A percentile compares a stretch with the other conserved stretches of the same genome.
These are phyloP conservation scores for Hydrangea macrophylla DNA, from an alignment of 148 eudicot species.

Conservation along the genomic window DNA sequence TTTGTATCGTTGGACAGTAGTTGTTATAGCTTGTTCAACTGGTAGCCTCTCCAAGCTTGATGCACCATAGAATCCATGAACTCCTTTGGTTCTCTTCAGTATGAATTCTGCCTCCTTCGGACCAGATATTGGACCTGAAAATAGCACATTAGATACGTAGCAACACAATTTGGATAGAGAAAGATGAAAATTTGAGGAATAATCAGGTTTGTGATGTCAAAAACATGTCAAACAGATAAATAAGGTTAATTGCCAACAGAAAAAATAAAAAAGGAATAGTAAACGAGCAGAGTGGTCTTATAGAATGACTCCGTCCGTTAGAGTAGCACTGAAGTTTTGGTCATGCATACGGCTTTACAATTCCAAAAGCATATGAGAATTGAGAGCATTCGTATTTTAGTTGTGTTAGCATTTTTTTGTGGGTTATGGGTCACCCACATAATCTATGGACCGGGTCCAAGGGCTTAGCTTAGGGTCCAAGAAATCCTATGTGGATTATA, in stretches of 20 bases:
- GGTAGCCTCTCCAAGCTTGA: conserved; percentile 98
- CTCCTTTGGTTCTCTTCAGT: conserved; percentile 80
- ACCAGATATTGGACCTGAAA: conserved; percentile 87
- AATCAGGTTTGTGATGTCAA: neutral
- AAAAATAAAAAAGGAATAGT: neutral
- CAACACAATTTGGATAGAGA: too few relatives aligned
- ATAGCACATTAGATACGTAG: neutral
- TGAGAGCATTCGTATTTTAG: too few relatives aligned
- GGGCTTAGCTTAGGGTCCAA: too few relatives aligned
- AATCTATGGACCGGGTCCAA: too few relatives aligned
- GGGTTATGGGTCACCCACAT: too few relatives aligned
- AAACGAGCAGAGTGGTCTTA: neutral
- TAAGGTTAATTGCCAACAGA: neutral
- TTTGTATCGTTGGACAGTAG: conserved; percentile 75
- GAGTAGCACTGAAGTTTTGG: neutral
- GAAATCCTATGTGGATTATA: too few relatives aligned
- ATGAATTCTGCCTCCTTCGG: conserved; percentile 88
- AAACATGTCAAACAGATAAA: neutral
- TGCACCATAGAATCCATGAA: conserved; percentile 96
- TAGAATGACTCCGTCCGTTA: neutral
- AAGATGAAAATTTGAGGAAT: neutral
- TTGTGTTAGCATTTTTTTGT: too few relatives aligned
- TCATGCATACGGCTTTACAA: too few relatives aligned
- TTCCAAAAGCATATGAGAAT: too few relatives aligned
- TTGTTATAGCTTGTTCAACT: conserved; percentile 88